These are phyloP conservation scores for Caloboletus firmus DNA, from an alignment of 1,284 basidiomycete species.

Conservation along the genomic window DNA sequence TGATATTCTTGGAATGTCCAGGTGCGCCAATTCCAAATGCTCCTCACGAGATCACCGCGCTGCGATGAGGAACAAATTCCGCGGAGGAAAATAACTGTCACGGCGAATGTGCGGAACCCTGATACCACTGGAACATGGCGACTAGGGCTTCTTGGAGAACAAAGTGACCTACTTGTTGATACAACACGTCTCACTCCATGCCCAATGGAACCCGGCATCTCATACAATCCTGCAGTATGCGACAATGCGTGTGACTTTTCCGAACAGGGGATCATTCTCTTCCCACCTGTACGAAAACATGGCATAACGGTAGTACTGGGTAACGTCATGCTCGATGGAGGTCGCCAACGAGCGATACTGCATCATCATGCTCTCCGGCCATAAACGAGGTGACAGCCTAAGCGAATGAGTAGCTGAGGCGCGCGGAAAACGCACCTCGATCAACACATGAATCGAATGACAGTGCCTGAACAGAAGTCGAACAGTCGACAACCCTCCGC, in stretches of 20 bases:
- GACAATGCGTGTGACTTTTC: no score
- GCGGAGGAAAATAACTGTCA: neutral
- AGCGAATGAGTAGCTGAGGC: neutral
- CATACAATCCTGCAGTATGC: no score
- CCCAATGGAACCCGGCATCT: no score
- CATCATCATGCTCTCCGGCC: neutral
- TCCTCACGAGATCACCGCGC: neutral
- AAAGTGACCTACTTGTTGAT: no score
- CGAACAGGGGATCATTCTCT: neutral
- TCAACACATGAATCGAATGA: no score
- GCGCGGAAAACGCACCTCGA: neutral
- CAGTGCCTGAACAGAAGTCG: neutral
- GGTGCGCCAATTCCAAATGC: neutral
- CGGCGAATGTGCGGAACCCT: no score
- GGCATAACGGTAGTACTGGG: no score
- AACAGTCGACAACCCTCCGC: neutral
- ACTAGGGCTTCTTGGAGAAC: neutral
- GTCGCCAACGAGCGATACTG: neutral
- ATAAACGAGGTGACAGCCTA: neutral
- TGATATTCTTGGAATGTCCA: neutral
- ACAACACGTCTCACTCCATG: no score
- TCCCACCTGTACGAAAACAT: no score
- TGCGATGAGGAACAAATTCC: neutral
- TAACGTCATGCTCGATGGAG: neutral
- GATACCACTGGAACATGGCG: neutral